Conservation (phyloP, 2,329 filamentous ascomycete species). For the Chaetomium globosum region DNA sequence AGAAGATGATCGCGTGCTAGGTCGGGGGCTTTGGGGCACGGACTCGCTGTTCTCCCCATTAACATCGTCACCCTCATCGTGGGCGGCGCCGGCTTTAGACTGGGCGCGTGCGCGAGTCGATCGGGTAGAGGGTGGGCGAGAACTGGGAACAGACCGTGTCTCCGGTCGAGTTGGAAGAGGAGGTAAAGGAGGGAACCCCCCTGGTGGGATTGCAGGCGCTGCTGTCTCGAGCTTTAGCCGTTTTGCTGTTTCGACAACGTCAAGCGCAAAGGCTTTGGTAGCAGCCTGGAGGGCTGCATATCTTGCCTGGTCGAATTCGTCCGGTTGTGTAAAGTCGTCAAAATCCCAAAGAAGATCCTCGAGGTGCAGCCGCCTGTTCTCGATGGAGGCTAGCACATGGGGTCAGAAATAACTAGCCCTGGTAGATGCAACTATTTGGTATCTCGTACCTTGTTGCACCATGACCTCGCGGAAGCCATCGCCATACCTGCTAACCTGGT, state of each 20-base stretch:
- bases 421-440: too few species aligned
- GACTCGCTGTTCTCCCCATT: neutral
- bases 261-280: slow-evolving; percentile 47
- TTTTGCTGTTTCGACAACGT: slow-evolving; percentile 44
- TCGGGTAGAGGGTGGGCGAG: slow-evolving; percentile 14
- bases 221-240: slow-evolving; percentile 40
- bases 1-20: neutral
- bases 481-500: slow-evolving; percentile 44
- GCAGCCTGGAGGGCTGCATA: slow-evolving; percentile 46
- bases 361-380: slow-evolving; percentile 40
- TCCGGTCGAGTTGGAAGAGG: slow-evolving; percentile 32
- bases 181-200: slow-evolving; percentile 39
- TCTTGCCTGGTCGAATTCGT: slow-evolving; percentile 44
- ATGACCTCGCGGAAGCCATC: slow-evolving; percentile 44
- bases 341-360: slow-evolving; percentile 50
- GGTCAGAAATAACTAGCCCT: neutral
- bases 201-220: slow-evolving; percentile 20
- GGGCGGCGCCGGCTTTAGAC: slow-evolving; percentile 1
- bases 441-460: slow-evolving; percentile 41
- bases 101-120: slow-evolving; percentile 14
- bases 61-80: neutral
- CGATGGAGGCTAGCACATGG: slow-evolving; percentile 37
- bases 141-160: slow-evolving; percentile 12
- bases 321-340: slow-evolving; percentile 47
- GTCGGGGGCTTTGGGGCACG: neutral